Conservation (phyloP, 1,284 basidiomycete species). For the Moesziomyces sp. region DNA sequence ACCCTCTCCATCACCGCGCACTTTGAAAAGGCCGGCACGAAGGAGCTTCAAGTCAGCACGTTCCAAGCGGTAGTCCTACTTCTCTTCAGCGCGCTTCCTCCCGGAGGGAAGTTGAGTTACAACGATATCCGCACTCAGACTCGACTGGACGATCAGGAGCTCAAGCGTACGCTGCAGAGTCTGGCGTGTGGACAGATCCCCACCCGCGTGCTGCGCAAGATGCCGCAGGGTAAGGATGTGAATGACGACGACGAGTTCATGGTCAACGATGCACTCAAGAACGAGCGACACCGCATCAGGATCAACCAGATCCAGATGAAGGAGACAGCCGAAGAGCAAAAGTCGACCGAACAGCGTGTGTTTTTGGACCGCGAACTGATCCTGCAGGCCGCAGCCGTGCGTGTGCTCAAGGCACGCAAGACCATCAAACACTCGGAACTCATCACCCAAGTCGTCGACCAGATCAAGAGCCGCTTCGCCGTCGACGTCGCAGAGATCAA, state of each 20-base stretch:
- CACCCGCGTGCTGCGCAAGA: constrained; percentile 81
- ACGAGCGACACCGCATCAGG: constrained; percentile 82
- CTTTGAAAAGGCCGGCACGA: constrained; percentile 73
- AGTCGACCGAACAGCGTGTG: constrained; percentile 83
- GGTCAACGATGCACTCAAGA: constrained; percentile 85
- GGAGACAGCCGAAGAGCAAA: constrained; percentile 87
- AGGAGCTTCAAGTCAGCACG: constrained; percentile 89
- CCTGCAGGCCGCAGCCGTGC: constrained; percentile 85
- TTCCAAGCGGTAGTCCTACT: constrained; percentile 88
- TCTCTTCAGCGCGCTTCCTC: constrained; percentile 78
- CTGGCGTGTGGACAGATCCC: constrained; percentile 86
- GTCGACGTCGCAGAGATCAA: constrained; percentile 65
- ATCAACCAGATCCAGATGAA: constrained; percentile 97
- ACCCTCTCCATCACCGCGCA: constrained; percentile 54
- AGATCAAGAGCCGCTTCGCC: constrained; percentile 60
- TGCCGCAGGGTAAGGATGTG: constrained; percentile 83
- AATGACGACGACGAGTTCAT: constrained; percentile 79
- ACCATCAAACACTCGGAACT: constrained; percentile 62
- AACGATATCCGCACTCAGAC: constrained; percentile 78
- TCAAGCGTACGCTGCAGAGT: constrained; percentile 87
- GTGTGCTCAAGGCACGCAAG: constrained; percentile 66
- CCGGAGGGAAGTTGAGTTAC: constrained; percentile 73
- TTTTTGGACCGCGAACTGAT: constrained; percentile 86
- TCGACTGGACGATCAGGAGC: constrained; percentile 74
- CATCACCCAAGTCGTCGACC: constrained; percentile 59